phyloP scores from a whole-genome alignment of 768 basidiomycete species.

The Asterophora lycoperdoides region DNA sequence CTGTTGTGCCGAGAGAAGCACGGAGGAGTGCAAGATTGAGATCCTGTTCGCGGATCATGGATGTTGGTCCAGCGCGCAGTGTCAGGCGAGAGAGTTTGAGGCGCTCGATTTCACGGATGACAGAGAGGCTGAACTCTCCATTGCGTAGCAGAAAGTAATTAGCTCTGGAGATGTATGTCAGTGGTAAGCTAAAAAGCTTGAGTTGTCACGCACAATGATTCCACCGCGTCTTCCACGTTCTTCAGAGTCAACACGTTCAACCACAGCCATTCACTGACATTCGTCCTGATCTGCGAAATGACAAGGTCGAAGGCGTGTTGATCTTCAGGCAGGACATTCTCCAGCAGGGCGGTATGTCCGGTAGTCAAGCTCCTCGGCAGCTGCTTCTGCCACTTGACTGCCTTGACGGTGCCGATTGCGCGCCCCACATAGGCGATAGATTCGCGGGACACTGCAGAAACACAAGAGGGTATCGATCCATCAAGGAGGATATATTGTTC shows the following conservation, averaged over 20 bases:
- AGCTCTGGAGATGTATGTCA: constrained; percentile 45
- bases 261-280: constrained; percentile 95
- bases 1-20: constrained; percentile 83
- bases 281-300: constrained; percentile 69
- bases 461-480: constrained; percentile 70
- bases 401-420: constrained; percentile 79
- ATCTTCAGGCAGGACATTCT: constrained; percentile 68
- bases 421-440: constrained; percentile 86
- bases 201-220: constrained; percentile 63
- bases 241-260: constrained; percentile 77
- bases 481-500: constrained; percentile 55
- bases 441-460: constrained; percentile 67
- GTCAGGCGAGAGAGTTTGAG: constrained; percentile 77
- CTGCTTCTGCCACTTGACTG: constrained; percentile 74
- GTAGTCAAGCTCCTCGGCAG: constrained; percentile 64
- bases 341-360: constrained; percentile 62
- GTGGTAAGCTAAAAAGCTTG: constrained; percentile 3
- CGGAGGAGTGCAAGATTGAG: constrained; percentile 82
- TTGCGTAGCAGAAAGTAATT: constrained; percentile 87
- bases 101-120: constrained; percentile 84
- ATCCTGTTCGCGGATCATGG: constrained; percentile 88
- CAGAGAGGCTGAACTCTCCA: constrained; percentile 79
- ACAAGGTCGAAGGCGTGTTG: constrained; percentile 72
- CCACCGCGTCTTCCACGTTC: constrained; percentile 80
- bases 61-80: constrained; percentile 55